Percentiles rank a stretch among this genome's conserved stretches.
phyloP scores from a whole-genome alignment of 768 basidiomycete genomes.

The Boletellus ananas region DNA sequence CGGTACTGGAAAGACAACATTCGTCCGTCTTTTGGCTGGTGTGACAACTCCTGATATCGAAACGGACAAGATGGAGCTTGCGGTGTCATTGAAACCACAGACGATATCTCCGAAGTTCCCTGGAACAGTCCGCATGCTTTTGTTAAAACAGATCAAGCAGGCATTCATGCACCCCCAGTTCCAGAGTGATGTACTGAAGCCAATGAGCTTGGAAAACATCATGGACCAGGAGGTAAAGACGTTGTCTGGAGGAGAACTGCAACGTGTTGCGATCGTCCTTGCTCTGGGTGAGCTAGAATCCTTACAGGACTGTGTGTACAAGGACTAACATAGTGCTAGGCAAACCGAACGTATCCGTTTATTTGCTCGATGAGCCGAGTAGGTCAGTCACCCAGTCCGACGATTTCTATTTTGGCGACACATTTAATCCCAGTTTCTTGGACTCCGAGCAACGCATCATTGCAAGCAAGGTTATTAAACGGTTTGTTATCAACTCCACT shows the following conservation, averaged over 20 bases:
- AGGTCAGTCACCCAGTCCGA: conserved; percentile 45
- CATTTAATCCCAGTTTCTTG: conserved; percentile 59
- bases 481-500: conserved; percentile 40
- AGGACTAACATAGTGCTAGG: conserved; percentile 34
- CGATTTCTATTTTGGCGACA: conserved; percentile 1
- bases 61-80: conserved; percentile 73
- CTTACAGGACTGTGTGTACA: not conserved
- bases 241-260: conserved; percentile 95
- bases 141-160: conserved; percentile 90
- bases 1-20: conserved; percentile 98
- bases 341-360: conserved; percentile 79
- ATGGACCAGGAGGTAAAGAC: conserved; percentile 99
- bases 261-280: conserved; percentile 94
- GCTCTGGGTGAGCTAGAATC: conserved; percentile 60
- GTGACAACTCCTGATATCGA: conserved; percentile 79
- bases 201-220: conserved; percentile 91
- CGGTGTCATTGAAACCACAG: conserved; percentile 97
- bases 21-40: conserved; percentile 92
- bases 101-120: conserved; percentile 98
- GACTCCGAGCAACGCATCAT: conserved; percentile 99
- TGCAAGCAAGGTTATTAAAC: conserved; percentile 96
- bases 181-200: conserved; percentile 96
- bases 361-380: conserved; percentile 94
- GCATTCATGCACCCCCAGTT: conserved; percentile 99
- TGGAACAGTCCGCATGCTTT: conserved; percentile 91